phyloP scores from a whole-genome alignment of 164 flowering plant species.

The Dillenia turbinata region DNA sequence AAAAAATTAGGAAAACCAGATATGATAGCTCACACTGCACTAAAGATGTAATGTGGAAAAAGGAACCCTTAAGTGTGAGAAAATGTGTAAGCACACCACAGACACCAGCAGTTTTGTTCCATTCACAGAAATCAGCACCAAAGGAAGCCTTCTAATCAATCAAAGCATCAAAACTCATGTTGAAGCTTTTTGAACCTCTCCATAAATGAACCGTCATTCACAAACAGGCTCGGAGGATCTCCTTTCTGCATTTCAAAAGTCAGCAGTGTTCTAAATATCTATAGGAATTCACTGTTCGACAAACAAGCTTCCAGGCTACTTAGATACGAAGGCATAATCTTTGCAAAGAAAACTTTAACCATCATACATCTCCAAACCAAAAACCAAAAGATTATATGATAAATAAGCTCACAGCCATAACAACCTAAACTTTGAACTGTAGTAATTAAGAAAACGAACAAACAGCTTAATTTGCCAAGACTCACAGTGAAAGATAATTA shows the following conservation, averaged over 20 bases:
- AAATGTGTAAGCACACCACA: no score
- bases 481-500: no score
- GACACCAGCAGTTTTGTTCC: no score
- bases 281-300: conserved; percentile 34
- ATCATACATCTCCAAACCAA: conserved; percentile 13
- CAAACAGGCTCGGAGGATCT: conserved; percentile 55
- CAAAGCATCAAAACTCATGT: no score
- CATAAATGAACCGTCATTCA: conserved; percentile 95
- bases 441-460: no score
- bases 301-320: conserved; percentile 40
- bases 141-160: no score
- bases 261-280: conserved; percentile 10
- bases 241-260: conserved; percentile 54
- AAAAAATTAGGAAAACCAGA: no score
- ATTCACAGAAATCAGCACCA: no score
- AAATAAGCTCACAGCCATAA: neutral
- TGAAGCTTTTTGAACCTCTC: conserved; percentile 91
- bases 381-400: neutral
- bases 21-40: no score
- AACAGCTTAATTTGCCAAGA: no score
- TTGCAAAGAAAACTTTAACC: neutral
- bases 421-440: neutral
- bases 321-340: conserved; percentile 19
- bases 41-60: no score
- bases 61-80: no score